Evolutionary conservation across 2,329 filamentous ascomycete genomes (phyloP).

Genomic region (Neofusicoccum ribis): DNA sequence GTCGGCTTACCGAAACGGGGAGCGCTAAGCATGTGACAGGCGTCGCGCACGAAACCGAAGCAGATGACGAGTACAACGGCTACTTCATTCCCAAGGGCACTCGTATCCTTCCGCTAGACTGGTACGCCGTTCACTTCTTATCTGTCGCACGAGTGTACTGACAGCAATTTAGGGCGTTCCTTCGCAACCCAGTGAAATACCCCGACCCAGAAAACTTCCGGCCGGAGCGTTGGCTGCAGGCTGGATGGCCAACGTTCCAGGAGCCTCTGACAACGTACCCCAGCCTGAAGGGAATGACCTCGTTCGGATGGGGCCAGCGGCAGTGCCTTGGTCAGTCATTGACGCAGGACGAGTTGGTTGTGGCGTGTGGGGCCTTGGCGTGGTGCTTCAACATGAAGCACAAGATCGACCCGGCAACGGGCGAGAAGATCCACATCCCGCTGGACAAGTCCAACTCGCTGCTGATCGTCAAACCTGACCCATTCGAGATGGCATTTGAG

Average conservation of each 20-base stretch:
- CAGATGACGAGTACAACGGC: conserved; percentile 40
- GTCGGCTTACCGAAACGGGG: neutral
- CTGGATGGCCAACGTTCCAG: conserved; percentile 64
- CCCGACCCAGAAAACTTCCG: conserved; percentile 64
- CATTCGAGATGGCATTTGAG: conserved; percentile 57
- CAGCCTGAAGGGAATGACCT: conserved; percentile 64
- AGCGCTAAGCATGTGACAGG: conserved; percentile 21
- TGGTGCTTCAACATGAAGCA: conserved; percentile 51
- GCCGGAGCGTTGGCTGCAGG: conserved; percentile 64
- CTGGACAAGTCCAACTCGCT: conserved; percentile 55
- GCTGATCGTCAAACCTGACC: conserved; percentile 59
- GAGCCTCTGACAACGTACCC: conserved; percentile 64
- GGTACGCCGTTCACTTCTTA: conserved; percentile 16
- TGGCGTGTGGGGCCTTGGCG: conserved; percentile 53
- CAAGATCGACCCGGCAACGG: conserved; percentile 48
- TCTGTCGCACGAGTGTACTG: neutral
- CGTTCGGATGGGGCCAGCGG: conserved; percentile 65
- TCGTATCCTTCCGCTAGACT: conserved; percentile 23
- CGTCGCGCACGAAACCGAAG: conserved; percentile 36
- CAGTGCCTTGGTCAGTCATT: conserved; percentile 64
- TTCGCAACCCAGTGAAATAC: conserved; percentile 60
- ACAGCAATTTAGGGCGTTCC: conserved; percentile 50
- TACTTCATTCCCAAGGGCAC: conserved; percentile 38
- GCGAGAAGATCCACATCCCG: conserved; percentile 44
- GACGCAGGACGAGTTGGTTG: conserved; percentile 57